Evolutionary conservation across 148 eudicot genomes (phyloP).

Genomic region (Polygonum maritimum): DNA sequence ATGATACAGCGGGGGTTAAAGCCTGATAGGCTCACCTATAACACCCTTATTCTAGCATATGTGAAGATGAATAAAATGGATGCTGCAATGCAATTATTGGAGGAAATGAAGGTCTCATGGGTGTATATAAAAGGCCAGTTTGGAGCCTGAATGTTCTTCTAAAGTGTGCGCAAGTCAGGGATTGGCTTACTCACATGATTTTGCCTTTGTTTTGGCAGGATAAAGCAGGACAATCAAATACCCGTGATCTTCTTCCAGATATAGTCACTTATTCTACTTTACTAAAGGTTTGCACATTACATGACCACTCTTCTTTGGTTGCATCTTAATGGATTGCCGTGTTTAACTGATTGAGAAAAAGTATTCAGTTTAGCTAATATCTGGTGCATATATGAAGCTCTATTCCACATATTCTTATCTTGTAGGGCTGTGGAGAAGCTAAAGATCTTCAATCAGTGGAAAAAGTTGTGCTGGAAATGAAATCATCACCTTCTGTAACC

Average conservation of each 20-base stretch:
- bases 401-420: not conserved
- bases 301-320: not conserved
- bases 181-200: constrained; percentile 12
- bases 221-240: constrained; percentile 24
- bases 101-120: constrained; percentile 65
- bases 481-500: constrained; percentile 21
- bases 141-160: constrained; percentile 33
- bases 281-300: constrained; percentile 35
- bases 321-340: not conserved
- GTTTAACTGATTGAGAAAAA: not conserved
- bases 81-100: constrained; percentile 36
- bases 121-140: constrained; percentile 42
- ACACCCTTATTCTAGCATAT: constrained; percentile 52
- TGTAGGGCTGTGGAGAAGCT: constrained; percentile 46
- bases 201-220: constrained; percentile 34
- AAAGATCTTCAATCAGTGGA: constrained; percentile 35
- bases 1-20: constrained; percentile 44
- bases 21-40: constrained; percentile 61
- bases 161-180: not conserved
- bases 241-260: constrained; percentile 41
- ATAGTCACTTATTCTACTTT: constrained; percentile 53
- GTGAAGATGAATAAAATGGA: constrained; percentile 41
- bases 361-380: not conserved
- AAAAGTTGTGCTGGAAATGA: constrained; percentile 48
- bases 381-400: not conserved